Evolutionary conservation across 495 filamentous ascomycete species (phyloP).

Genomic region (Penicillium paxilli): DNA sequence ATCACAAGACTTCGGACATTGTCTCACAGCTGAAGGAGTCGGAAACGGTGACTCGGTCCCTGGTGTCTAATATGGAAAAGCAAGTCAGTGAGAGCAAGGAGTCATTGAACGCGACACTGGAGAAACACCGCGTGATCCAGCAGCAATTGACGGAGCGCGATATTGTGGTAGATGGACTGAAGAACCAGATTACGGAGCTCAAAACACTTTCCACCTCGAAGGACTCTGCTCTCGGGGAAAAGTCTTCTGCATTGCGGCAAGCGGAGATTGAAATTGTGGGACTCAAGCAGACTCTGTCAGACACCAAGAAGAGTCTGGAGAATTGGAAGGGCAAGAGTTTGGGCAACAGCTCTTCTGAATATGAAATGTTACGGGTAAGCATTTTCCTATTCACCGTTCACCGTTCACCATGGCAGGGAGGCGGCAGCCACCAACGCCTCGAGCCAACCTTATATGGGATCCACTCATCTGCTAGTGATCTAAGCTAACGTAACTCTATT

Average conservation of each 20-base stretch:
- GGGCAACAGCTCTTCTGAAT: constrained; percentile 76
- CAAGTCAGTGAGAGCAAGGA: constrained; percentile 80
- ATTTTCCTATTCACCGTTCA: too few relatives aligned
- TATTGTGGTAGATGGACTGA: constrained; percentile 69
- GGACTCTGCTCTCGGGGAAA: constrained; percentile 57
- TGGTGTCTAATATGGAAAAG: constrained; percentile 86
- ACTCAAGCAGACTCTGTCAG: constrained; percentile 68
- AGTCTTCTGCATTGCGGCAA: constrained; percentile 62
- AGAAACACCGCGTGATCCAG: constrained; percentile 71
- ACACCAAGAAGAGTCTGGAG: constrained; percentile 74
- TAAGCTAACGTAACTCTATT: too few relatives aligned
- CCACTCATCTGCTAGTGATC: too few relatives aligned
- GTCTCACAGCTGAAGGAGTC: constrained; percentile 90
- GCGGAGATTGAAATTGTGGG: constrained; percentile 74
- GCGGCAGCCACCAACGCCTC: too few relatives aligned
- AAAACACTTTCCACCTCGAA: constrained; percentile 70
- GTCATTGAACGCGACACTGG: constrained; percentile 61
- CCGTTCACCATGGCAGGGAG: background rate
- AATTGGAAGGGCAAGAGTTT: constrained; percentile 78
- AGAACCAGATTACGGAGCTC: constrained; percentile 73
- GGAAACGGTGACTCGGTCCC: constrained; percentile 57
- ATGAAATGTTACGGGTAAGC: constrained; percentile 81
- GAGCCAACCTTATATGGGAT: too few relatives aligned
- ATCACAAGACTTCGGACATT: constrained; percentile 87
- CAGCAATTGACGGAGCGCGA: constrained; percentile 65